A percentile compares a stretch with the other conserved stretches of the same genome.
These are phyloP conservation scores for Colletotrichum caudatum DNA, from an alignment of 2,329 filamentous ascomycete genomes.

Conservation along the genomic window DNA sequence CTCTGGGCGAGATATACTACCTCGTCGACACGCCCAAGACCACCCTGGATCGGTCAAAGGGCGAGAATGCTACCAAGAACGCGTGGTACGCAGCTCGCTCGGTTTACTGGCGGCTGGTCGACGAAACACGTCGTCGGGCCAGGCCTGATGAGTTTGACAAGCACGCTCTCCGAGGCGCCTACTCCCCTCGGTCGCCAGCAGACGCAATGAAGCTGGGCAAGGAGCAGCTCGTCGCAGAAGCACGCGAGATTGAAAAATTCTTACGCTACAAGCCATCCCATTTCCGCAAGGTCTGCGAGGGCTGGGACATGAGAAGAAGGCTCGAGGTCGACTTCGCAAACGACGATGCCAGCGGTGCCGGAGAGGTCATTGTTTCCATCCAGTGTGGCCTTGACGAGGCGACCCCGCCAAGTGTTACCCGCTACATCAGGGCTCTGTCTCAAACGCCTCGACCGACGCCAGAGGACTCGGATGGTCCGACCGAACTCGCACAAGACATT, in stretches of 20 bases:
- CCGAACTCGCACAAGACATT: neutral
- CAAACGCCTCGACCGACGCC: neutral
- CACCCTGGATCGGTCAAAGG: constrained; percentile 59
- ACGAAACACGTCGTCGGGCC: constrained; percentile 79
- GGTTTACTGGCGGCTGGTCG: constrained; percentile 84
- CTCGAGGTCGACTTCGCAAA: constrained; percentile 91
- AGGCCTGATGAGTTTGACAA: constrained; percentile 79
- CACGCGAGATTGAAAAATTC: constrained; percentile 83
- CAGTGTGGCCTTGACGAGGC: constrained; percentile 76
- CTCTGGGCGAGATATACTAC: constrained; percentile 91
- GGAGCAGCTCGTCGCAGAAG: constrained; percentile 80
- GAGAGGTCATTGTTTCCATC: constrained; percentile 82
- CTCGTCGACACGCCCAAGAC: constrained; percentile 77
- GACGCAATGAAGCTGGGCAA: constrained; percentile 77
- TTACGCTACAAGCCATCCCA: constrained; percentile 78
- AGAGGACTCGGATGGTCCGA: neutral
- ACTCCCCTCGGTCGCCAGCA: constrained; percentile 83
- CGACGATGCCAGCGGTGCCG: constrained; percentile 80
- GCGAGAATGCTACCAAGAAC: constrained; percentile 70
- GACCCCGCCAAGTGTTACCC: constrained; percentile 57
- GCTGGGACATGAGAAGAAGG: constrained; percentile 91
- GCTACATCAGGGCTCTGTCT: constrained; percentile 55
- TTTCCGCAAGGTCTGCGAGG: constrained; percentile 81
- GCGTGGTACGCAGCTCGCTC: constrained; percentile 86
- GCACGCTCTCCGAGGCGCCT: constrained; percentile 76